Evolutionary conservation across 805 yeast genomes (phyloP), one percentile per base, ranked within the genome.

Genomic region (Torulaspora gathmanii): DNA sequence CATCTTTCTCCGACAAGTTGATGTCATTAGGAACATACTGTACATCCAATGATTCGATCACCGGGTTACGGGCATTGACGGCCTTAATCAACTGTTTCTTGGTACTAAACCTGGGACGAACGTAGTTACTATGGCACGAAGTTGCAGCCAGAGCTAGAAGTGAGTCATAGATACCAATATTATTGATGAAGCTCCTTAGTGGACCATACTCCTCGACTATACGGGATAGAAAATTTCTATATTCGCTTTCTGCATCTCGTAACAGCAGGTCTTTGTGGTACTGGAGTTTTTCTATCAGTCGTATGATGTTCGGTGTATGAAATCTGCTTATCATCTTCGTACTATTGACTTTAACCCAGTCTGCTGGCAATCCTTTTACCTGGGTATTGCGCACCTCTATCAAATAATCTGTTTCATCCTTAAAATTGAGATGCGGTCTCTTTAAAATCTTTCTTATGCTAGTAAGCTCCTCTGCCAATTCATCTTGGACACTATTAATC

Each of bases 341-440:
- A 7, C 83, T 83, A 54, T 78, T 83, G 22, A 86, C 76, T 53
- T 86, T 83, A 10, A 83, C 66, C 96, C 96, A 91, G 41, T 78
- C 79, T 2, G 68, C 54, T 0, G 98, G 98, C 1, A 90, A 64
- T 1, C 67, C 63, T 34, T 75, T 77, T 1, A 75, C 70, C 35
- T 77, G 77, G 10, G 75, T 65, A 50, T 81, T 80, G 35, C 87
- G 69, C 0, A 91, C 81, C 56, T 90, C 96, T 17, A 93, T 73
- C 38, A 90, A 67, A 57, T 82, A 85, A 2, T 87, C 83, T 16
- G 83, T 85, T 42, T 79, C 82, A 40, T 76, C 72, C 44, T 77
- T 79, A 55, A 70, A 88, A 16, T 73, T 68, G 42, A 84, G 58
- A 31, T 75, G 69, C 0, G 90, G 85, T 23, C 86, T 69, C 23